A percentile compares a stretch with the other conserved stretches of the same genome.
Conservation (phyloP, 108 stramenopile species). For the Cyclostephanos invisitatus region DNA sequence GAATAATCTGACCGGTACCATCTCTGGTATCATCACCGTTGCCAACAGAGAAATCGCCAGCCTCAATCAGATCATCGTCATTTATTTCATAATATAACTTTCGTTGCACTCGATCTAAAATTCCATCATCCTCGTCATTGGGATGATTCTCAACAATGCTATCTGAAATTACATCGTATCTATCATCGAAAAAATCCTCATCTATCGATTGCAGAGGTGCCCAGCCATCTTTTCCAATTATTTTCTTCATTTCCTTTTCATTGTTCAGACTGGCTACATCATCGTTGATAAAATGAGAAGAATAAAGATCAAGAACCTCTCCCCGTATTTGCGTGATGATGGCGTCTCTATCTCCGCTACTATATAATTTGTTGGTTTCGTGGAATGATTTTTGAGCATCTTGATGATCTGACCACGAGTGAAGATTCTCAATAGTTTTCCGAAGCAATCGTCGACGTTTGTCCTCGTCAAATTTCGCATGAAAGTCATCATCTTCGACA, state of each 20-base stretch:
- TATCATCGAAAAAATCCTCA: conserved; percentile 10
- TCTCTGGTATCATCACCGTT: not conserved
- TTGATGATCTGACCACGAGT: not conserved
- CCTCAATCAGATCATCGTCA: conserved; percentile 4
- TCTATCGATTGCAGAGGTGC: conserved; percentile 32
- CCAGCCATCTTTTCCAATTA: conserved; percentile 36
- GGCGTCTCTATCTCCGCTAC: not conserved
- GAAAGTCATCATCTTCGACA: not conserved
- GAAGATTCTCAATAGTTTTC: not conserved
- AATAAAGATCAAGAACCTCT: conserved; percentile 49
- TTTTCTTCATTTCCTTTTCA: conserved; percentile 4
- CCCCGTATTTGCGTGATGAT: conserved; percentile 47
- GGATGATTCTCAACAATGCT: not conserved
- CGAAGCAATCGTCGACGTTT: conserved; percentile 12
- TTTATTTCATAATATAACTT: not conserved
- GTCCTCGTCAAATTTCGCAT: not conserved
- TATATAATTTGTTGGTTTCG: not conserved
- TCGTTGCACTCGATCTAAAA: not conserved
- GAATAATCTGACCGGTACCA: not conserved
- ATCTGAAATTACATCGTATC: not conserved
- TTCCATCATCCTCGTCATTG: not conserved
- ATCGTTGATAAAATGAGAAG: conserved; percentile 16
- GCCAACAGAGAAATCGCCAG: not conserved
- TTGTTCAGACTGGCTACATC: conserved; percentile 11
- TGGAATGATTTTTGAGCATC: not conserved